A percentile compares a stretch with the other conserved stretches of the same genome.
Conservation (phyloP, 106 monocot species). For the Dioscorea dumetorum region DNA sequence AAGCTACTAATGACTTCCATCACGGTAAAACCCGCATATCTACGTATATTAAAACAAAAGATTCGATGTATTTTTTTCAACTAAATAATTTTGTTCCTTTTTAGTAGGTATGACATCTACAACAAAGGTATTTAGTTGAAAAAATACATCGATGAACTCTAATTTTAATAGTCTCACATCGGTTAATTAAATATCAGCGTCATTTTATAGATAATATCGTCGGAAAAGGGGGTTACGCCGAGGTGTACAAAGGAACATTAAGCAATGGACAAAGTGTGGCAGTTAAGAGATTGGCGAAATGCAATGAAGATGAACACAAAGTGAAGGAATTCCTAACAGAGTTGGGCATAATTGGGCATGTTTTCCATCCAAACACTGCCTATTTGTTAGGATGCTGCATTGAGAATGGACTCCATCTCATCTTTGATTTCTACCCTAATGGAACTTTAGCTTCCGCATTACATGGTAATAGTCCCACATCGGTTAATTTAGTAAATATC, state of each 20-base stretch:
- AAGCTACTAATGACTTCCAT: constrained; percentile 48
- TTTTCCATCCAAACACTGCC: constrained; percentile 59
- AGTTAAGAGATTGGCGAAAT: constrained; percentile 49
- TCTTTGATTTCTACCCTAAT: constrained; percentile 62
- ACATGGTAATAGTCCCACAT: constrained; percentile 30
- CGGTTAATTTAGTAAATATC: background rate
- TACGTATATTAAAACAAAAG: background rate
- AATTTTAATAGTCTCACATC: no score
- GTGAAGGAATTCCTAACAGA: constrained; percentile 61
- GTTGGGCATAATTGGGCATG: constrained; percentile 56
- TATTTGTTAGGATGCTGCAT: constrained; percentile 55
- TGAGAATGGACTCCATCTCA: constrained; percentile 62
- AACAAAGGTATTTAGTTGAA: no score
- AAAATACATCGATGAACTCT: no score
- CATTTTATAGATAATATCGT: constrained; percentile 48
- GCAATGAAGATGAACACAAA: constrained; percentile 25
- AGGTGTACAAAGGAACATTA: constrained; percentile 57
- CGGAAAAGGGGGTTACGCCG: constrained; percentile 64
- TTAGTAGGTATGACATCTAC: no score
- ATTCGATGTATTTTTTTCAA: background rate
- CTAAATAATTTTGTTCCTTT: no score
- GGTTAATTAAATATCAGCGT: no score
- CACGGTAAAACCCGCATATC: constrained; percentile 23
- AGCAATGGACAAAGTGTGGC: constrained; percentile 42
- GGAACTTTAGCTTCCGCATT: constrained; percentile 59